phyloP scores from a whole-genome alignment of 2,329 filamentous ascomycete genomes.

The Cladosporium sp. region DNA sequence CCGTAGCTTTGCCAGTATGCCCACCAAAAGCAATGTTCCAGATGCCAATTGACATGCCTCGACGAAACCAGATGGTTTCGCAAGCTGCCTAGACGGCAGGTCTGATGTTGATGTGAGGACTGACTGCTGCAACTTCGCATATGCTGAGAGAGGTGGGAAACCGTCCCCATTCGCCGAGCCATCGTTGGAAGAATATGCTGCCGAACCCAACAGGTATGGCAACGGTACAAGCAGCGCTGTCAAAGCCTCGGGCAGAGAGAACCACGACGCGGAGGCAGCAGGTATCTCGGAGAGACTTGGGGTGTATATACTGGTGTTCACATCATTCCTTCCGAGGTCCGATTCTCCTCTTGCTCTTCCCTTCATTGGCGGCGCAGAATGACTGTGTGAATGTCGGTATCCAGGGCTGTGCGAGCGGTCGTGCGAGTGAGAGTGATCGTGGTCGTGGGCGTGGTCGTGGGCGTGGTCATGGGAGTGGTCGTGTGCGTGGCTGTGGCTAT shows the following conservation, averaged over 20 bases:
- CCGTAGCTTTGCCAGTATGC: slow-evolving; percentile 40
- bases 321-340: slow-evolving; percentile 43
- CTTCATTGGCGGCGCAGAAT: slow-evolving; percentile 32
- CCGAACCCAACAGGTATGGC: slow-evolving; percentile 49
- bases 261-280: slow-evolving; percentile 29
- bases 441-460: slow-evolving; percentile 23
- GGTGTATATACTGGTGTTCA: slow-evolving; percentile 24
- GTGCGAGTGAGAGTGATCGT: slow-evolving; percentile 6
- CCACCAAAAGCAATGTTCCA: slow-evolving; percentile 47
- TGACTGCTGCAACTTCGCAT: slow-evolving; percentile 32
- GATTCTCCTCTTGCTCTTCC: slow-evolving; percentile 47
- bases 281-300: slow-evolving; percentile 24
- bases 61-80: slow-evolving; percentile 35
- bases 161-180: slow-evolving; percentile 25
- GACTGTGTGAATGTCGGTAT: slow-evolving; percentile 29
- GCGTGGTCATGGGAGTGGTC: slow-evolving; percentile 22
- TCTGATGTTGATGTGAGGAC: slow-evolving; percentile 21
- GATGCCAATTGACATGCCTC: slow-evolving; percentile 50
- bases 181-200: slow-evolving; percentile 42
- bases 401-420: slow-evolving; percentile 27
- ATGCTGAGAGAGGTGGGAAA: slow-evolving; percentile 34
- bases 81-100: slow-evolving; percentile 20
- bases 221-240: slow-evolving; percentile 53
- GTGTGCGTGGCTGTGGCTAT: slow-evolving; percentile 22
- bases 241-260: slow-evolving; percentile 48